Evolutionary conservation across 371 early-diverging fungal genomes (phyloP), one percentile per base, ranked within the genome.

Genomic region (Rhizopus arrhizus): DNA sequence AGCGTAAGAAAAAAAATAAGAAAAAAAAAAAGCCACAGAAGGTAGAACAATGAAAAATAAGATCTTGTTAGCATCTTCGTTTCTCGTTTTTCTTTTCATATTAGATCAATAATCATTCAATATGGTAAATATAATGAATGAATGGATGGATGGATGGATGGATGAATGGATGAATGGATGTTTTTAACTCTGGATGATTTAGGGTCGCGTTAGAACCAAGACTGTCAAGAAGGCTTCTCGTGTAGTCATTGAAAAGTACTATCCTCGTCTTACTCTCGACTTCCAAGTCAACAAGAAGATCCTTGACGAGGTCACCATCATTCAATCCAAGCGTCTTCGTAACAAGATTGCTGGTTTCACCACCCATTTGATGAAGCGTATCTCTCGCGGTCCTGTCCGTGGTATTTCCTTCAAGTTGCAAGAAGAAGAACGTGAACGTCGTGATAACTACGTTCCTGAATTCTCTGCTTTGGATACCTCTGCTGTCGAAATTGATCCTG

Each of bases 291-390:
- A 99, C 95, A 98, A 99, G 94, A 91, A 91, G 83, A 95, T 99
- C 78, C 89, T 91, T 77, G 91, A 92, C 81, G 99, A 98, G 81
- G 98, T 99, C 59, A 96, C 99, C 69, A 91, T 96, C 78, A 97
- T 99, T 71, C 86, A 96, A 69, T 93, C 98, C 77, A 99, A 99
- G 94, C 95, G 98, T 74, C 92, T 99, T 74, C 93, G 99, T 83
- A 99, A 99, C 93, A 97, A 99, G 92, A 97, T 99, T 74, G 99
- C 99, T 72, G 99, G 99, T 72, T 99, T 98, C 93, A 97, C 99
- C 81, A 99, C 99, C 69, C 98, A 98, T 82, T 89, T 99, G 89
- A 98, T 99, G 98, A 95, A 96, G 87, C 96, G 99, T 86, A 97
- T 99, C 66, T 95, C 96, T 80, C 92, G 95, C 69, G 99, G 99